Evolutionary conservation across 2,329 filamentous ascomycete species (phyloP).

Genomic region (Trichoderma aggressivum): DNA sequence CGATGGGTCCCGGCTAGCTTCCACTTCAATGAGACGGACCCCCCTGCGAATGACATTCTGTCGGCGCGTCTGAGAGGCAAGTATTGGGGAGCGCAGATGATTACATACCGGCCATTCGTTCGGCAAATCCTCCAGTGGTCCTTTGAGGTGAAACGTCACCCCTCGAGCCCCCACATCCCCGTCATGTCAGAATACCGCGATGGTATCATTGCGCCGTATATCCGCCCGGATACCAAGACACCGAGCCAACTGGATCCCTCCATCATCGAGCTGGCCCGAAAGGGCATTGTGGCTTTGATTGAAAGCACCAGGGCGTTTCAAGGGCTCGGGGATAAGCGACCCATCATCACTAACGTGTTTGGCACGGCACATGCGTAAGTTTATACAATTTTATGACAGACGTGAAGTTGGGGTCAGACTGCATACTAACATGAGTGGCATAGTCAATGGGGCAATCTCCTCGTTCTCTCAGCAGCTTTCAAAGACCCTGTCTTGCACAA

Average conservation of each 20-base stretch:
- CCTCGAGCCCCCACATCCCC: conserved; percentile 33
- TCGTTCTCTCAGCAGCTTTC: conserved; percentile 82
- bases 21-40: conserved; percentile 62
- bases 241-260: conserved; percentile 42
- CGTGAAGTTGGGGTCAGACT: not conserved
- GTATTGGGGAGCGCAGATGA: conserved; percentile 88
- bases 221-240: conserved; percentile 37
- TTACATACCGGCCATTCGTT: conserved; percentile 79
- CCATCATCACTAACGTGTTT: conserved; percentile 93
- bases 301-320: conserved; percentile 83
- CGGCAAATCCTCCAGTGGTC: conserved; percentile 53
- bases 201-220: conserved; percentile 36
- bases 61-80: conserved; percentile 83
- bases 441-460: conserved; percentile 94
- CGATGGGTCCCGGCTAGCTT: conserved; percentile 49
- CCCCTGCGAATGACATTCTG: conserved; percentile 72
- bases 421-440: not conserved
- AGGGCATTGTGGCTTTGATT: conserved; percentile 71
- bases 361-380: conserved; percentile 94
- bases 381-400: not conserved
- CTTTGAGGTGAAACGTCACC: conserved; percentile 36
- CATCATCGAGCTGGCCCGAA: conserved; percentile 53
- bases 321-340: conserved; percentile 58
- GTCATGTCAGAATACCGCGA: conserved; percentile 35
- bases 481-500: conserved; percentile 59